Conservation (phyloP, 176 grass and related monocot species). For the Avena eriantha region DNA sequence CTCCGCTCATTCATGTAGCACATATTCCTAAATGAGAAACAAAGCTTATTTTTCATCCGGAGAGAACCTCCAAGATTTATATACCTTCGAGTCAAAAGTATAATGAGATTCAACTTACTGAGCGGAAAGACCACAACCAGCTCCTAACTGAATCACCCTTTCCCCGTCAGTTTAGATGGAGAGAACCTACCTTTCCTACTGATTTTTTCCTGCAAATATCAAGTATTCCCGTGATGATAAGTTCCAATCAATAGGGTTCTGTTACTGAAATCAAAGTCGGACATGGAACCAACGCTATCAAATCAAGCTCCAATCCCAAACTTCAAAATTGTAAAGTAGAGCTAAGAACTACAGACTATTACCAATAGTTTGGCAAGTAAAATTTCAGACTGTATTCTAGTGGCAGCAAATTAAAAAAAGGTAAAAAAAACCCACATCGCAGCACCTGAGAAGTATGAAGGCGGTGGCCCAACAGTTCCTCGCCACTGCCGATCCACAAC, state of each 20-base stretch:
- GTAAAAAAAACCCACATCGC: too few relatives aligned
- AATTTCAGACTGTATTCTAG: too few relatives aligned
- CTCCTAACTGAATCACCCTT: constrained; percentile 83
- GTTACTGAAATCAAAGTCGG: not conserved
- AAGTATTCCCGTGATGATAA: not conserved
- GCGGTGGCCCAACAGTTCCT: too few relatives aligned
- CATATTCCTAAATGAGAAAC: constrained; percentile 55
- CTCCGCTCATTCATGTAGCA: too few relatives aligned
- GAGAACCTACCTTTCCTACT: constrained; percentile 87
- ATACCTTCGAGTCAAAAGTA: not conserved
- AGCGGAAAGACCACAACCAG: constrained; percentile 91
- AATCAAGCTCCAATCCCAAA: not conserved
- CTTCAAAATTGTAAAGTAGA: not conserved
- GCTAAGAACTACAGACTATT: not conserved
- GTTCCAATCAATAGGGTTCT: not conserved
- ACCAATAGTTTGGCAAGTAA: too few relatives aligned
- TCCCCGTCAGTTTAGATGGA: constrained; percentile 80
- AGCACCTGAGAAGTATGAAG: too few relatives aligned
- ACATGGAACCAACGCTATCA: not conserved
- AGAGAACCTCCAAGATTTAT: not conserved
- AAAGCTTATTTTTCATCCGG: not conserved
- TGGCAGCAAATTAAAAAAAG: too few relatives aligned
- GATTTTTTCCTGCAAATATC: constrained; percentile 71
- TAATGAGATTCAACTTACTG: constrained; percentile 41
- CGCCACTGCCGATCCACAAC: too few relatives aligned